Evolutionary conservation across 352 stramenopile species (phyloP), one percentile per base, ranked within the genome.

Genomic region (Blastocystis sp.): DNA sequence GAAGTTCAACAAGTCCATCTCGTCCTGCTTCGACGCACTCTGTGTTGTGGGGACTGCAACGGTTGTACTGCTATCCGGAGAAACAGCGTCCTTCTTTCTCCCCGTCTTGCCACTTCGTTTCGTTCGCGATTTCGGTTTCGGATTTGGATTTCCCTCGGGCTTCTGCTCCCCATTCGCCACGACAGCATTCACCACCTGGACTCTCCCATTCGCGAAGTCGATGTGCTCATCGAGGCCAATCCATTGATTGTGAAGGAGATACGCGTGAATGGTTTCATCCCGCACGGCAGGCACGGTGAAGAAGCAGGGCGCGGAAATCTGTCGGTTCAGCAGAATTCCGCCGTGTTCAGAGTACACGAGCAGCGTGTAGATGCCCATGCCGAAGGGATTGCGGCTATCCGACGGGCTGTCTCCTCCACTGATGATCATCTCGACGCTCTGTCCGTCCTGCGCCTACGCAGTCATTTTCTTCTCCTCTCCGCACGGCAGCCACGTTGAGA

Each of bases 161-260:
- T 38, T 28, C 48, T 14, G 43, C 24, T 63, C 28, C 60, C 19
- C 48, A 57, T 14, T 57, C 48, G 48, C 48, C 6, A 17, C 6
- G 48, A 0, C 48, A 57, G 6, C 48, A 14, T 57, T 14, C 48
- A 14, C 28, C 28, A 34, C 28, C 28, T 34, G 28, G 28, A 34
- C 28, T 34, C 28, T 34, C 14, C 48, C 48, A 57, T 57, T 24
- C 60, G n/a, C 21, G 17, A 79, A 24, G 17, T 65, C 52, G 19
- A 81, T 65, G 11, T 64, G 19, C 21, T 59, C 17, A 34, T 81
- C 71, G n/a, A 81, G 3, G 43, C 71, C 71, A 34, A 81, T 81
- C 71, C 71, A 81, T 11, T 42, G 71, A 42, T 81, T 81, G 57
- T 81, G 43, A 1, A 81, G 19, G 21, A 81, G 52, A 64, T 66